Evolutionary conservation across 1,139 yeast species (phyloP).

Genomic region (Magnusiomyces sp.): DNA sequence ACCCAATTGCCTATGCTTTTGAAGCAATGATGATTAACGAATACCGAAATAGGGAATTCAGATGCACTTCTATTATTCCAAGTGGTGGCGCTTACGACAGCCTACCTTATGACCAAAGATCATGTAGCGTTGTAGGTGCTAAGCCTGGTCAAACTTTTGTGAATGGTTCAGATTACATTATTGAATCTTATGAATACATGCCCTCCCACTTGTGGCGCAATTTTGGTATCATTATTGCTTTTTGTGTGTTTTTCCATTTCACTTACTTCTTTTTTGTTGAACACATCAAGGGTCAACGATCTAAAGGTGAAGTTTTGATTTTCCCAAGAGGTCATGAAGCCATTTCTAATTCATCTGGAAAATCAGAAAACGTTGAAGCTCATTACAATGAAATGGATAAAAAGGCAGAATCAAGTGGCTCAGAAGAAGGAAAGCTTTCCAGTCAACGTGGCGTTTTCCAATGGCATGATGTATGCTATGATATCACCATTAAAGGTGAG

Average conservation of each 20-base stretch:
- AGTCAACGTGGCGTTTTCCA: conserved; percentile 44
- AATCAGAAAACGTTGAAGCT: too few species aligned
- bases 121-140: conserved; percentile 56
- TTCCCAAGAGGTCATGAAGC: conserved; percentile 46
- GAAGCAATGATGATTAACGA: conserved; percentile 42
- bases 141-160: too few species aligned
- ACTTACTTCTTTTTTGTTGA: conserved; percentile 50
- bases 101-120: too few species aligned
- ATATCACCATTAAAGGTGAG: conserved; percentile 46
- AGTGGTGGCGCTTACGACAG: too few species aligned
- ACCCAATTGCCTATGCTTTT: conserved; percentile 40
- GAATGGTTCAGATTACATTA: too few species aligned
- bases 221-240: conserved; percentile 55
- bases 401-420: too few species aligned
- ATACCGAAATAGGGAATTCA: conserved; percentile 38
- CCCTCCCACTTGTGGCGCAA: conserved; percentile 80
- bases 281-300: conserved; percentile 60
- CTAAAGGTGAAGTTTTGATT: conserved; percentile 67
- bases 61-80: too few species aligned
- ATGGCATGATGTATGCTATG: conserved; percentile 65
- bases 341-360: too few species aligned
- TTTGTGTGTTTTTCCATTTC: conserved; percentile 42
- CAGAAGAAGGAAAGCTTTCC: conserved; percentile 13
- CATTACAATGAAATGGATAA: too few species aligned
- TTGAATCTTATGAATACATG: too few species aligned